These are phyloP conservation scores for Psilocybe cyanescens DNA, from an alignment of 768 basidiomycete species.

Conservation along the genomic window DNA sequence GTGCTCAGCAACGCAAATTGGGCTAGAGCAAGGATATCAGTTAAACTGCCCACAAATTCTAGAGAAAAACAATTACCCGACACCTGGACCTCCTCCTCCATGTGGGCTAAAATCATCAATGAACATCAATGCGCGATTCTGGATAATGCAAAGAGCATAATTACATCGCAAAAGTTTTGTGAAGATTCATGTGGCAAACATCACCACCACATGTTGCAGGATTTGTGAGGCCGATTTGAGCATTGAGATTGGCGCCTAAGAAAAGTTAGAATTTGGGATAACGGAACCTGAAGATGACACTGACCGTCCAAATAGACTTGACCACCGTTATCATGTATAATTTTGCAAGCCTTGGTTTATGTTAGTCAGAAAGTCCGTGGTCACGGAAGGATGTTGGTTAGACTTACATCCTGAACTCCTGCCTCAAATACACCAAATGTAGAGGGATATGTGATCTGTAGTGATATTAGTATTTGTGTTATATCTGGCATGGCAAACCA, in stretches of 20 bases:
- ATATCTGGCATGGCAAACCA: not conserved
- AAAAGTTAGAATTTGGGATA: not conserved
- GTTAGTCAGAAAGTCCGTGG: constrained; percentile 2
- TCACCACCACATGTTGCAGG: constrained; percentile 96
- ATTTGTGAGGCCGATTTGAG: constrained; percentile 91
- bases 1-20: constrained; percentile 94
- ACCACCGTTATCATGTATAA: constrained; percentile 93
- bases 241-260: constrained; percentile 87
- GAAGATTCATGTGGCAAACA: constrained; percentile 97
- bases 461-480: not conserved
- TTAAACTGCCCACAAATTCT: not conserved
- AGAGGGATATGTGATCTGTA: constrained; percentile 92
- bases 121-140: constrained; percentile 1
- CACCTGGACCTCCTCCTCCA: constrained; percentile 96
- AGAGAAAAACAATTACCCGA: constrained; percentile 56
- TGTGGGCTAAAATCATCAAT: constrained; percentile 66
- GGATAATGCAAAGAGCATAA: constrained; percentile 25
- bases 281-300: constrained; percentile 5
- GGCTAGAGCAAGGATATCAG: constrained; percentile 42
- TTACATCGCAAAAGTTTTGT: constrained; percentile 97
- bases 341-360: constrained; percentile 73
- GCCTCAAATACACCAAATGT: constrained; percentile 98
- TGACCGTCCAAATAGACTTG: constrained; percentile 95
- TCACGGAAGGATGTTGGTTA: not conserved
- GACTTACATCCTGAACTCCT: constrained; percentile 73